Base-by-base conservation (phyloP, 2,329 filamentous ascomycete species). In the Clonostachys rhizophaga region DNA sequence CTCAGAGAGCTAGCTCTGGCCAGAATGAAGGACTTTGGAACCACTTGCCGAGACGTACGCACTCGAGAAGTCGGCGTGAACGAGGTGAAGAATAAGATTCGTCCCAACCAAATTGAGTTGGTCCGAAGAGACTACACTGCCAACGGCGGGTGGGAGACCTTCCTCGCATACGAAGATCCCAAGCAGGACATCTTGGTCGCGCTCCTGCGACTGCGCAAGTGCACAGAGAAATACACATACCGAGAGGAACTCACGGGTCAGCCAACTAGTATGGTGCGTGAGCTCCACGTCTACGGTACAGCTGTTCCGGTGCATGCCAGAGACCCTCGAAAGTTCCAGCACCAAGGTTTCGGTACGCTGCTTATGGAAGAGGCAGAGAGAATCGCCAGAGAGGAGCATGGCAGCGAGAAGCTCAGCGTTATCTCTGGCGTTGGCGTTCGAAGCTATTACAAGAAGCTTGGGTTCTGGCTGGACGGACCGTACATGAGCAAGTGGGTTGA, bases 11-110 rank as follows among this genome's bases (percentile, higher is more conserved):
- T 99, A 43, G 92, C 94, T 1, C 74, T 99, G 47, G 91, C 91
- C n/a, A 80, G 94, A 18, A 99, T 99, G 95, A 96, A 96, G 68
- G 94, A 99, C 64, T 97, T 99, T 57, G 95, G 95, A 44, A 99
- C 94, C 0, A 90, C 89, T 1, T 99, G 95, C 64, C 89, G 95
- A 53, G 94, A 99, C 59, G 94, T 99, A 20, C 86, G 94, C 13
- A 99, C 94, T 2, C 84, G 94, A 50, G 94, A 99, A 70, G 94
- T 99, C 20, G 94, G 94, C 49, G 91, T 99, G 69, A 99, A 99
- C 65, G 94, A 99, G 70, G 92, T 99, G 54, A 99, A 99, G 74
- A 86, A 99, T 75, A 97, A 97, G 74, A 96, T 99, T 56, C 81
- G 92, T 2, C 94, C 94, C 0, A 95, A 91, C 55, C 92, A 99